Base-by-base conservation (phyloP, 2,329 filamentous ascomycete species). In the Fusarium zealandicum region DNA sequence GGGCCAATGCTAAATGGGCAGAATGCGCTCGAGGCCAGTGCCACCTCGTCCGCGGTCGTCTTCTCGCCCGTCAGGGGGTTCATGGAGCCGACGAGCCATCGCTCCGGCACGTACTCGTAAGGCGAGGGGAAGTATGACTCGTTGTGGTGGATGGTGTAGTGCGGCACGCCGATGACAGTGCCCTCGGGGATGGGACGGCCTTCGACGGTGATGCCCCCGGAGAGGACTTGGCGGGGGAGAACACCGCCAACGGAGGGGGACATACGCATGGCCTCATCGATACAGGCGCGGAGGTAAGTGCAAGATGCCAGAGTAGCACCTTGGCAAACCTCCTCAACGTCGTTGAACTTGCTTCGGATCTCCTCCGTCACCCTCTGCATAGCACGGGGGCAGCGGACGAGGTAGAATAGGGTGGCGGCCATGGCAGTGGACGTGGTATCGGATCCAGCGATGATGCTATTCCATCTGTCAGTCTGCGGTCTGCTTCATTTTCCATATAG, bases 1-100 rank as follows among this genome's bases (percentile, higher is more conserved):
- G 87, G 85, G 0, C 89, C 89, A 57, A 90, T 77, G 38, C 82
- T 86, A 65, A 92, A 92, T 2, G 90, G 88, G 58, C 87, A 91
- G 73, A 90, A 93, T 1, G 90, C 90, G 28, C 79, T 80, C 43
- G 88, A 82, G 2, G 89, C 87, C 5, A 76, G 67, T 3, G 78
- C 75, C 2, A 84, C 75, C 45, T 84, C 81, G 2, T 79, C 77
- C 51, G 81, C 79, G 5, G 75, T 80, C 1, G 79, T 78, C 25
- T 69, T 63, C 50, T 70, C 71, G 32, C 74, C 70, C 25, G 59
- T 70, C 22, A 69, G 54, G 36, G 64, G 71, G 68, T 71, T 79
- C 70, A 61, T 66, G 36, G 75, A 76, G 5, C 80, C 82, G 2
- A 73, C 72, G 13, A 89, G 75, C 87, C 87, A 90, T 18, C 87